Percentiles rank a stretch among this genome's conserved stretches.
These are phyloP conservation scores for Leccinum uliginosum DNA, from an alignment of 768 basidiomycete genomes.

Conservation along the genomic window DNA sequence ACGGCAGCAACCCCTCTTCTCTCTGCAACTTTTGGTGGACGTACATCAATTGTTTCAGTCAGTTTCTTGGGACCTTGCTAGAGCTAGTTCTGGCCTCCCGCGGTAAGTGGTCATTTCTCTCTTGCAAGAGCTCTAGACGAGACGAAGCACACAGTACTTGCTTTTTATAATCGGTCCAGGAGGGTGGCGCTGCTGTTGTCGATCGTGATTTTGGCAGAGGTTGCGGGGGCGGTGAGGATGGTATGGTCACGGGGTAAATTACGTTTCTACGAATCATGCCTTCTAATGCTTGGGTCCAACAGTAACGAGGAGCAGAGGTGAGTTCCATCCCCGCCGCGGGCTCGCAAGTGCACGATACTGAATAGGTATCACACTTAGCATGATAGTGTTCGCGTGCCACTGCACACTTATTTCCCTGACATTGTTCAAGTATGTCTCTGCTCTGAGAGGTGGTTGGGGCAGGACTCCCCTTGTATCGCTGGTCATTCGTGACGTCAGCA, in stretches of 20 bases:
- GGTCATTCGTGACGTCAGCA: conserved; percentile 13
- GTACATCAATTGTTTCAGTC: conserved; percentile 3
- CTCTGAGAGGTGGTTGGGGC: conserved; percentile 12
- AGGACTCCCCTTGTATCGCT: conserved; percentile 19
- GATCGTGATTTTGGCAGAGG: neutral
- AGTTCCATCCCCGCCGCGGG: too few species aligned
- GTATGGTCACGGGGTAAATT: too few species aligned
- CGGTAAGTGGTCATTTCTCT: neutral
- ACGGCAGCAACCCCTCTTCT: conserved; percentile 8
- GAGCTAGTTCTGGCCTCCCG: conserved; percentile 17
- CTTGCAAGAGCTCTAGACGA: neutral
- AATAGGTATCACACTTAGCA: too few species aligned
- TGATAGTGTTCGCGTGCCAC: conserved; percentile 1
- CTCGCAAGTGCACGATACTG: too few species aligned
- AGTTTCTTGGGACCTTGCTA: conserved; percentile 9
- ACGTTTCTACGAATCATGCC: too few species aligned
- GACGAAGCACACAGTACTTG: conserved; percentile 12
- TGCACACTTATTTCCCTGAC: conserved; percentile 15
- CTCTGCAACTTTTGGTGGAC: conserved; percentile 9
- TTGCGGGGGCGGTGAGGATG: too few species aligned
- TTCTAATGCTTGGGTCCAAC: too few species aligned
- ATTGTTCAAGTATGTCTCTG: conserved; percentile 14
- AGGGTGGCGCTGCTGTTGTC: conserved; percentile 6
- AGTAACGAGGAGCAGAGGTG: too few species aligned
- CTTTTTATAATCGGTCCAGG: conserved; percentile 18